Evolutionary conservation across 352 stramenopile genomes (phyloP).

Genomic region (Phytopythium ostracodes): DNA sequence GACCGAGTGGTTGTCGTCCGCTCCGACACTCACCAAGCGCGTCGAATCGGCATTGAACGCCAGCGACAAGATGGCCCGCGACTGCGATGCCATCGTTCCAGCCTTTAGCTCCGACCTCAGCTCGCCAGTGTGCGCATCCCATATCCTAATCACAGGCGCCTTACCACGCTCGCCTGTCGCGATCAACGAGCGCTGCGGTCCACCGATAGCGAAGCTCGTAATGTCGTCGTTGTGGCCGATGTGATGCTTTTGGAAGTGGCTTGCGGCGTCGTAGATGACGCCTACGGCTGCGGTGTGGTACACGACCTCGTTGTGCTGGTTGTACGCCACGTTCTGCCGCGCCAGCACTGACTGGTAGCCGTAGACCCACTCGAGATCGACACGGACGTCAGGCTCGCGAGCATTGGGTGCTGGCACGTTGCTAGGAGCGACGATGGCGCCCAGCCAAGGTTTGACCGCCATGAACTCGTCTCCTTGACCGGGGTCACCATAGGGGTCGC

Average conservation of each 20-base stretch:
- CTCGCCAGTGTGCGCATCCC: constrained; percentile 76
- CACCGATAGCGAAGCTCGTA: constrained; percentile 71
- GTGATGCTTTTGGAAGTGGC: constrained; percentile 81
- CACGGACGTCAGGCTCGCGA: constrained; percentile 48
- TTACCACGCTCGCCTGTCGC: constrained; percentile 86
- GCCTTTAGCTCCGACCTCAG: constrained; percentile 57
- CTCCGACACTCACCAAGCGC: constrained; percentile 60
- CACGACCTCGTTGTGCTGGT: constrained; percentile 66
- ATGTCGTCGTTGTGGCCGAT: constrained; percentile 86
- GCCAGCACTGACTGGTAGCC: constrained; percentile 72
- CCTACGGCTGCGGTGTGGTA: constrained; percentile 87
- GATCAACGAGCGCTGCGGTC: constrained; percentile 52
- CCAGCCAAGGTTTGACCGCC: constrained; percentile 88
- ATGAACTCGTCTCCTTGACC: constrained; percentile 82
- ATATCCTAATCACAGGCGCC: constrained; percentile 70
- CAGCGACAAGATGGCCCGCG: constrained; percentile 65
- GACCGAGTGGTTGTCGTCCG: constrained; percentile 81
- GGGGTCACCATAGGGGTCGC: constrained; percentile 15
- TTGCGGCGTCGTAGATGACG: constrained; percentile 69
- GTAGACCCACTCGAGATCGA: constrained; percentile 85
- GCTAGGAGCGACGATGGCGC: constrained; percentile 71
- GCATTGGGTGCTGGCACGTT: constrained; percentile 63
- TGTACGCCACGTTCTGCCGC: constrained; percentile 82
- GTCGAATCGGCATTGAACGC: constrained; percentile 59
- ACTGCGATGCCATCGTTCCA: constrained; percentile 26